Evolutionary conservation across 768 basidiomycete species (phyloP), one percentile per base, ranked within the genome.

Genomic region (Lyophyllum semitale): DNA sequence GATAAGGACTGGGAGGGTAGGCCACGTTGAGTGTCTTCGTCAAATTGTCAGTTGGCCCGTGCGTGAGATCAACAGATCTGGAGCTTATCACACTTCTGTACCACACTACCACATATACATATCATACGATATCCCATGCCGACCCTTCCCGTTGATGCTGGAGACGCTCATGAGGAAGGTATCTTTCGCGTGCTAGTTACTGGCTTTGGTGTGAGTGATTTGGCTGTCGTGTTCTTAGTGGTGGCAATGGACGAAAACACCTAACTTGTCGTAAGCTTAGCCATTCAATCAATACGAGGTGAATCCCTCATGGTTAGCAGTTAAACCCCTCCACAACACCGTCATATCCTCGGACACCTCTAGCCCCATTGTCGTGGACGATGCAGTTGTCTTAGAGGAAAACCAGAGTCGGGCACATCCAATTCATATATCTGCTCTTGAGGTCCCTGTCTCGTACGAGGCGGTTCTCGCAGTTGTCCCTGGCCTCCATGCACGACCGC

Each of bases 221-320:
- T 57, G 35, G 37, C 18, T 43, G 22, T 29, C 27, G 49, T 50
- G 27, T 51, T 49, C 43, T 25, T 43, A 12, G 41, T 42, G 30
- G 48, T 20, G 41, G 45, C 37, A 51, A 30, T 26, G 48, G 37
- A 20, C 30, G 43, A 55, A n/a, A 48, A 58, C 43, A 42, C 55
- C 54, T 58, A 53, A 63, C 50, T 49, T 37, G 48, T 52, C 46
- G 60, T 53, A 59, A 63, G 57, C 47, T 58, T 63, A 85, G 83
- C 84, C 86, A 25, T 85, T 84, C 66, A 68, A 75, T 48, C 78
- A 81, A 18, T 81, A 80, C 61, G 63, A 72, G 48, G 76, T 77
- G 52, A 89, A 89, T 62, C 88, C 88, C 2, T 89, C 88, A 20
- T 89, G 88, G 88, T 74, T 85, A 7, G 87, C 87, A 30, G 86